Percentiles rank a stretch among this genome's conserved stretches.
Evolutionary conservation across 78 protist genomes (phyloP).

Genomic region (Dictyostelium purpureum): DNA sequence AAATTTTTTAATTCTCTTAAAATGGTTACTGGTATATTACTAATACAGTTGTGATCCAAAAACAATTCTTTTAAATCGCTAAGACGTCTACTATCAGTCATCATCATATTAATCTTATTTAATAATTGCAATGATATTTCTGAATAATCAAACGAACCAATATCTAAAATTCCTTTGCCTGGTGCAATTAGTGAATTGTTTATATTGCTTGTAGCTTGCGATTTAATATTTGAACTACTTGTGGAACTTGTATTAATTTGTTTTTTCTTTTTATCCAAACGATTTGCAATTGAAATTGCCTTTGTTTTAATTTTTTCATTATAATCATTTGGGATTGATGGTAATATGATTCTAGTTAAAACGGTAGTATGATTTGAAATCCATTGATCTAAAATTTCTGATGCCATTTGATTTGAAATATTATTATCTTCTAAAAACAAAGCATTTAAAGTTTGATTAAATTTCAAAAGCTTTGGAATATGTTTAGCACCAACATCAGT

Average conservation of each 20-base stretch:
- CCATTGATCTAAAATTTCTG: conserved; percentile 48
- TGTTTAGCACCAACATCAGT: conserved; percentile 25
- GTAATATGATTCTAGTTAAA: not conserved
- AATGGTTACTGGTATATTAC: conserved; percentile 2
- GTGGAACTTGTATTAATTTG: not conserved
- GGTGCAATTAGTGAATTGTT: not conserved
- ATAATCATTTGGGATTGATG: conserved; percentile 19
- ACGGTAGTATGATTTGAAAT: not conserved
- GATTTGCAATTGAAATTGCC: conserved; percentile 5
- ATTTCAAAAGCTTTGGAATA: not conserved
- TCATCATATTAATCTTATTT: conserved; percentile 22
- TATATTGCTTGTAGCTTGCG: too few species aligned
- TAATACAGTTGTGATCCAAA: conserved; percentile 62
- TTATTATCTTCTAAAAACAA: conserved; percentile 46
- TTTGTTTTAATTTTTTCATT: conserved; percentile 37
- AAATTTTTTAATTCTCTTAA: conserved; percentile 24
- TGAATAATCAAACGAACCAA: conserved; percentile 22
- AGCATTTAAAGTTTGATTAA: conserved; percentile 47
- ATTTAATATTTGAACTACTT: too few species aligned
- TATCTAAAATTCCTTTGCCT: conserved; percentile 1
- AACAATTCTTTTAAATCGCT: conserved; percentile 41
- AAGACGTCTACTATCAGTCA: conserved; percentile 30
- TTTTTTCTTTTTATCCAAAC: conserved; percentile 35
- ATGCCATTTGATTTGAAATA: not conserved
- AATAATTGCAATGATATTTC: conserved; percentile 39